Conservation (phyloP, 106 monocot genomes). For the Dendrobium catenatum region DNA sequence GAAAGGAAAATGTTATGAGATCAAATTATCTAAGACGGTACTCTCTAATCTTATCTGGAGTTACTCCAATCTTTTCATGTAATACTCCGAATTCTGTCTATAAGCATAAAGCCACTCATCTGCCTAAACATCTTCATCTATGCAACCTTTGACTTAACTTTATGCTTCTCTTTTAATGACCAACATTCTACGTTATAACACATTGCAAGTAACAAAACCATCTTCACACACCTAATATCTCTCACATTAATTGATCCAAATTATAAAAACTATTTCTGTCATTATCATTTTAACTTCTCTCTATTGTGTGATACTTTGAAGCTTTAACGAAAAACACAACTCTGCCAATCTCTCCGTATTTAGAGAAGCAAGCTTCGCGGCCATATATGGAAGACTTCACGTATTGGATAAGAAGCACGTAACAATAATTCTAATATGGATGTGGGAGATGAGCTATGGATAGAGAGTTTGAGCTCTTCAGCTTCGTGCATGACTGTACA, state of each 20-base stretch:
- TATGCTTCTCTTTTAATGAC: too few relatives aligned
- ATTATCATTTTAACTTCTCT: background rate
- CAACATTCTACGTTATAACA: too few relatives aligned
- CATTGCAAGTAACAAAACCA: slow-evolving; percentile 77
- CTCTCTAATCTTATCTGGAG: too few relatives aligned
- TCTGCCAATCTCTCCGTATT: slow-evolving; percentile 42
- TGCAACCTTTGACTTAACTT: too few relatives aligned
- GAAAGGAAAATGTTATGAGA: too few relatives aligned
- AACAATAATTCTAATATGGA: slow-evolving; percentile 49
- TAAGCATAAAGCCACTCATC: too few relatives aligned
- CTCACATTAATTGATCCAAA: background rate
- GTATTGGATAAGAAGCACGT: slow-evolving; percentile 51
- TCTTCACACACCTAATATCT: background rate
- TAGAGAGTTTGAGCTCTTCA: slow-evolving; percentile 37
- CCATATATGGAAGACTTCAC: slow-evolving; percentile 49
- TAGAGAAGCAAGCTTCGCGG: slow-evolving; percentile 88
- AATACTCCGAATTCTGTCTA: too few relatives aligned
- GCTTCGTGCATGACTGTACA: slow-evolving; percentile 13
- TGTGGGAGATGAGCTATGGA: slow-evolving; percentile 39
- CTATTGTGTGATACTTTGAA: slow-evolving; percentile 4
- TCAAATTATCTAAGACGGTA: too few relatives aligned
- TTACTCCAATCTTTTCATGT: too few relatives aligned
- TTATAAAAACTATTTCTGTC: background rate
- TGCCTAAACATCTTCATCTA: too few relatives aligned
- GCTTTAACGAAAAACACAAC: slow-evolving; percentile 50